phyloP scores from a whole-genome alignment of 2,329 filamentous ascomycete genomes.

The Penicillium corylophilum region DNA sequence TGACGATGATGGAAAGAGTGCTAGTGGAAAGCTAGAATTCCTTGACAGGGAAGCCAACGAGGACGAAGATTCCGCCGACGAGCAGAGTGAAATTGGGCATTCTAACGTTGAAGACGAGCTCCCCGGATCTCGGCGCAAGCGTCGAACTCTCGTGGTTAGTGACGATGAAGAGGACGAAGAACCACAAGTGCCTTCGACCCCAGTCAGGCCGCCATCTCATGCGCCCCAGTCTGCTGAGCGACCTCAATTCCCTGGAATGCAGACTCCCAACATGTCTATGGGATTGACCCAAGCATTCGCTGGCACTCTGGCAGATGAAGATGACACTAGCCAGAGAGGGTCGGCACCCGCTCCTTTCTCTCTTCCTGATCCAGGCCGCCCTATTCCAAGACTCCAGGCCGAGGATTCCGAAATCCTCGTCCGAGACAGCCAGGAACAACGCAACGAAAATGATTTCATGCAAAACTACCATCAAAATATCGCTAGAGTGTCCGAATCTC shows the following conservation, averaged over 20 bases:
- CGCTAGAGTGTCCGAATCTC: conserved; percentile 36
- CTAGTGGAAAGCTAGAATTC: conserved; percentile 17
- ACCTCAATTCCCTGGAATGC: conserved; percentile 67
- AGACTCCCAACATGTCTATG: conserved; percentile 52
- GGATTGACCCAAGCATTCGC: conserved; percentile 88
- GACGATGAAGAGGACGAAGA: conserved; percentile 64
- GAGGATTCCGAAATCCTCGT: conserved; percentile 62
- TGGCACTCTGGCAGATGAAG: conserved; percentile 74
- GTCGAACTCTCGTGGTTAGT: conserved; percentile 58
- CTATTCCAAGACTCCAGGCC: conserved; percentile 59
- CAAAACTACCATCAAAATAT: conserved; percentile 35
- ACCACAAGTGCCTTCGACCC: conserved; percentile 33
- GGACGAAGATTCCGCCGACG: conserved; percentile 41
- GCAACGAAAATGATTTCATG: conserved; percentile 47
- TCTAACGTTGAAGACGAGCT: conserved; percentile 47
- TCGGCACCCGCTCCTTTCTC: conserved; percentile 48
- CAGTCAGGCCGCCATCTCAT: conserved; percentile 30
- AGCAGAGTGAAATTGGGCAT: conserved; percentile 20
- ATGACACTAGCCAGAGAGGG: conserved; percentile 47
- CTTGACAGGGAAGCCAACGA: conserved; percentile 41
- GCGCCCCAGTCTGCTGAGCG: conserved; percentile 35
- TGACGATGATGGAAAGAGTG: conserved; percentile 27
- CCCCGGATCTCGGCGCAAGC: conserved; percentile 53
- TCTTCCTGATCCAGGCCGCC: conserved; percentile 55
- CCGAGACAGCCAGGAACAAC: conserved; percentile 56